Evolutionary conservation across 345 rosid genomes (phyloP), one percentile per base, ranked within the genome.

Genomic region (Salix arbutifolia): DNA sequence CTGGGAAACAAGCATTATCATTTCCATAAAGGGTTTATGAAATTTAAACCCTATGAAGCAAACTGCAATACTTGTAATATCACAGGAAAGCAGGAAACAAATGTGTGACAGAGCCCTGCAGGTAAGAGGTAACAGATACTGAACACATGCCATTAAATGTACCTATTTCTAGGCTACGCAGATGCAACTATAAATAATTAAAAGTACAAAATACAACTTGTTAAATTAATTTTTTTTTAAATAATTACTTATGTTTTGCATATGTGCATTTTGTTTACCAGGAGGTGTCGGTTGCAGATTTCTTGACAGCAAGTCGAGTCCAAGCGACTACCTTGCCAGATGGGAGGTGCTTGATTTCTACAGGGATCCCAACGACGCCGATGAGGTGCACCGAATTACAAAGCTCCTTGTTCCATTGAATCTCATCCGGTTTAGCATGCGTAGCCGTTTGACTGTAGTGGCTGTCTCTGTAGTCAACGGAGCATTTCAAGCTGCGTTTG

Each of bases 381-480:
- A 90, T 84, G 67, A 90, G 91, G 62, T 87, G 83, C 38, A 88
- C 89, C 33, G 85, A 35, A 74, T 88, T 88, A 72, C 84, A 75
- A 71, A 90, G 88, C 65, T 88, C 89, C 89, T 88, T 90, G 40
- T 78, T 76, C 92, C 91, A 90, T 13, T 83, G 89, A 73, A 90
- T 78, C 78, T 84, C 90, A 1, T 75, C 46, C 23, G 90, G 91
- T 35, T 76, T 81, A 8, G 84, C 73, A 67, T 68, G 68, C 35
- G 76, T 74, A n/a, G 28, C 80, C 28, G 72, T 85, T 73, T 78
- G 78, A 68, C 12, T 53, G 67, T 69, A 74, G 72, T 9, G 71
- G 42, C 78, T 69, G 68, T 84, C 86, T 69, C 71, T 74, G 83
- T 78, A 76, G 73, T 82, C 80, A 44, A 74, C 21, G 14, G 85